phyloP scores from a whole-genome alignment of 306 rosid genomes.

The Malus sieversii region DNA sequence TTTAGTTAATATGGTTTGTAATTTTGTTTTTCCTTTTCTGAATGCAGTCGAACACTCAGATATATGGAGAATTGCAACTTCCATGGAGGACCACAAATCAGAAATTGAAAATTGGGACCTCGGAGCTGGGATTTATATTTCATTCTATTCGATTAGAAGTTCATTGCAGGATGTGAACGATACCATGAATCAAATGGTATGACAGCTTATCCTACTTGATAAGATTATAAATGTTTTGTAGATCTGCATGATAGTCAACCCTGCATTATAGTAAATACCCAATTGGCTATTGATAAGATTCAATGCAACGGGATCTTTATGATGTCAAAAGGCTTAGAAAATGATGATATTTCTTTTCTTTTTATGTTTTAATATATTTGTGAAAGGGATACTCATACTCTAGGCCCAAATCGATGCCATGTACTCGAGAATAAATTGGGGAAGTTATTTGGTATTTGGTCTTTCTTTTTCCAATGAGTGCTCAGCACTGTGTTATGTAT shows the following conservation, averaged over 20 bases:
- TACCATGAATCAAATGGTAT: constrained; percentile 58
- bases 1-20: background rate
- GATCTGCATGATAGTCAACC: background rate
- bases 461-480: constrained; percentile 1
- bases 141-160: constrained; percentile 67
- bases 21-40: constrained; percentile 10
- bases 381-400: background rate
- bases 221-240: background rate
- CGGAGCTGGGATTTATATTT: constrained; percentile 89
- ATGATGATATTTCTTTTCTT: background rate
- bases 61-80: constrained; percentile 73
- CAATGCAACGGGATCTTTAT: background rate
- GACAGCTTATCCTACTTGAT: constrained; percentile 8
- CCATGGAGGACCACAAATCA: constrained; percentile 83
- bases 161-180: constrained; percentile 58
- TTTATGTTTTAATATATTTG: background rate
- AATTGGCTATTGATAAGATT: no score
- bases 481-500: constrained; percentile 9
- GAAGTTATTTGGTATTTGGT: background rate
- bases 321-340: background rate
- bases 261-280: background rate
- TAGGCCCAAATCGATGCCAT: constrained; percentile 3
- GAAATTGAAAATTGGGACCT: constrained; percentile 98
- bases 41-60: constrained; percentile 69
- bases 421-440: background rate